A percentile compares a stretch with the other conserved stretches of the same genome.
Conservation (phyloP, 768 basidiomycete genomes). For the Boletus tylopilopsis region DNA sequence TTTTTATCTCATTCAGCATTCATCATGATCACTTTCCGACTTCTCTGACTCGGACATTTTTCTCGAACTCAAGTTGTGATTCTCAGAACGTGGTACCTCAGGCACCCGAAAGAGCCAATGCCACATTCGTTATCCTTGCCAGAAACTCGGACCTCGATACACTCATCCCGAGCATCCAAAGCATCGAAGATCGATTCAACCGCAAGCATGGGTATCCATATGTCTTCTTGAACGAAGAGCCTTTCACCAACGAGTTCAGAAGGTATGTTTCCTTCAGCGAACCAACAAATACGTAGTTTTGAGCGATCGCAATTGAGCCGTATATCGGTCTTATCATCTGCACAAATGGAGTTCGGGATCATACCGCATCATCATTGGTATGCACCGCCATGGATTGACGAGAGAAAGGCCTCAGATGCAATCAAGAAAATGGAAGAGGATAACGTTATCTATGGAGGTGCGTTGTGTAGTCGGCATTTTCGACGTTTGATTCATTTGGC, state of each 20-base stretch:
- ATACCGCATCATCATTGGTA: conserved; percentile 64
- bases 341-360: conserved; percentile 52
- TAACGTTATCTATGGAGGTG: conserved; percentile 48
- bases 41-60: no score
- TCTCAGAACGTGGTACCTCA: no score
- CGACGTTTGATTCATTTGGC: background rate
- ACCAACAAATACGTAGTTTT: background rate
- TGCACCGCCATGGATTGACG: conserved; percentile 72
- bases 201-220: conserved; percentile 56
- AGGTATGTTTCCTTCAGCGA: conserved; percentile 19
- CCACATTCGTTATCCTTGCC: conserved; percentile 55
- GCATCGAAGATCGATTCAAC: conserved; percentile 59
- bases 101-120: no score
- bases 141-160: conserved; percentile 44
- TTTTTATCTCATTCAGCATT: no score
- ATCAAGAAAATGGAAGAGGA: conserved; percentile 51
- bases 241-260: conserved; percentile 54
- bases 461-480: conserved; percentile 10
- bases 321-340: conserved; percentile 36
- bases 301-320: conserved; percentile 28
- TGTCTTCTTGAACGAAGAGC: conserved; percentile 60
- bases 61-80: no score
- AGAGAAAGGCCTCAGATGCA: conserved; percentile 49
- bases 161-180: conserved; percentile 47
- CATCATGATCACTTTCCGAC: no score